A percentile compares a stretch with the other conserved stretches of the same genome.
These are phyloP conservation scores for Corrigiola litoralis DNA, from an alignment of 179 eudicot genomes.

Conservation along the genomic window DNA sequence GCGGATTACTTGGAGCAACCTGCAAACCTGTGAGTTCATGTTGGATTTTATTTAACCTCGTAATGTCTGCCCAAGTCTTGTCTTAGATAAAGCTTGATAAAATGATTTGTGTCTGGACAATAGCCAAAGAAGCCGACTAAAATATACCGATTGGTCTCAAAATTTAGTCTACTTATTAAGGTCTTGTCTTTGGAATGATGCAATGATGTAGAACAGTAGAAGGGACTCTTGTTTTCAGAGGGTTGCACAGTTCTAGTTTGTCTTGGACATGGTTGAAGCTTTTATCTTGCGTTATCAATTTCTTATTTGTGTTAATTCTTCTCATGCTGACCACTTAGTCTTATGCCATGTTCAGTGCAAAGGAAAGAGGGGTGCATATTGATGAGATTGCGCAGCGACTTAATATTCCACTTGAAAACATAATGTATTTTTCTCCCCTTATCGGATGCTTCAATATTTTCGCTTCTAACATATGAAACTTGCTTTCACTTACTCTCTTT, in stretches of 20 bases:
- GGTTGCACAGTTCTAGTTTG: not conserved
- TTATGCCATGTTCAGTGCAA: constrained; percentile 32
- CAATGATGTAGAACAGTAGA: too few species aligned
- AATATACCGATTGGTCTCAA: too few species aligned
- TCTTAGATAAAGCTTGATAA: too few species aligned
- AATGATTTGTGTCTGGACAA: too few species aligned
- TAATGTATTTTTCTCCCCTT: constrained; percentile 35
- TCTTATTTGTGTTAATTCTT: not conserved
- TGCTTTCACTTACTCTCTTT: not conserved
- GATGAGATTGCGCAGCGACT: constrained; percentile 45
- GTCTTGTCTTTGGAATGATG: not conserved
- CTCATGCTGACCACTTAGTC: not conserved
- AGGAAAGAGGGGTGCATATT: constrained; percentile 52
- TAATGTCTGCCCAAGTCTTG: not conserved
- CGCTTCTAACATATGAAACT: not conserved
- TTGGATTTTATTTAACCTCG: not conserved
- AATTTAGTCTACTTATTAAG: too few species aligned
- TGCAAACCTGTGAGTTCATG: constrained; percentile 48
- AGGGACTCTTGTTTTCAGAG: too few species aligned
- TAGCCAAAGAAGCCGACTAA: too few species aligned
- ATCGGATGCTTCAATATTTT: not conserved
- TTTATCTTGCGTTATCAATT: not conserved
- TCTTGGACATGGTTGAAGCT: not conserved
- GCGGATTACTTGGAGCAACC: constrained; percentile 58
- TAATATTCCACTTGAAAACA: constrained; percentile 45